These are phyloP conservation scores for Solanum lycopersicoides DNA, from an alignment of 257 asterid genomes.

Conservation along the genomic window DNA sequence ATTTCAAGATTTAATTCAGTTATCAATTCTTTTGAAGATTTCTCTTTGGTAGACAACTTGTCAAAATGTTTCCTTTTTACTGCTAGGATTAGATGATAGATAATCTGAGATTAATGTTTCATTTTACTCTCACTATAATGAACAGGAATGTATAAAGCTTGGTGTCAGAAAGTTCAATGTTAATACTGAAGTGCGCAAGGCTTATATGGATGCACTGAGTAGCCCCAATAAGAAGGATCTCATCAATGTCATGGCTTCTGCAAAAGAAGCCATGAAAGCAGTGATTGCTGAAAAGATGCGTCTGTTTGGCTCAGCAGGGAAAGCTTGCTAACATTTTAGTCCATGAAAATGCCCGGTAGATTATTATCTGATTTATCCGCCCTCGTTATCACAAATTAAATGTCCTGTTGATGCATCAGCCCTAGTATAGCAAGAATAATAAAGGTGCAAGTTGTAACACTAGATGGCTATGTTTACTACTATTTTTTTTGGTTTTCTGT, in stretches of 20 bases:
- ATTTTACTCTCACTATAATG: background rate
- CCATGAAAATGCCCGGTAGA: background rate
- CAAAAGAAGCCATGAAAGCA: slow-evolving; percentile 86
- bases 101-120: background rate
- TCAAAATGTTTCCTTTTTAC: background rate
- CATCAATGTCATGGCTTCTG: slow-evolving; percentile 56
- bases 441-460: background rate
- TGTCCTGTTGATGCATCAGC: background rate
- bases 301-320: slow-evolving; percentile 89
- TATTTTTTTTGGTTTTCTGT: background rate
- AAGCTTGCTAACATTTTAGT: slow-evolving; percentile 21
- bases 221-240: slow-evolving; percentile 46
- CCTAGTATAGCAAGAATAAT: background rate
- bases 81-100: background rate
- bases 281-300: slow-evolving; percentile 84
- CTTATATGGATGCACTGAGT: slow-evolving; percentile 57
- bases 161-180: slow-evolving; percentile 94
- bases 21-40: background rate
- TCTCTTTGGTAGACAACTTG: background rate
- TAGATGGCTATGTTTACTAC: background rate
- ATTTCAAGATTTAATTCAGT: background rate
- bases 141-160: slow-evolving; percentile 65
- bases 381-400: background rate
- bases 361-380: background rate
- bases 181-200: slow-evolving; percentile 89